A percentile compares a stretch with the other conserved stretches of the same genome.
phyloP scores from a whole-genome alignment of 176 grass and related monocot genomes.

The Musa beccarii region DNA sequence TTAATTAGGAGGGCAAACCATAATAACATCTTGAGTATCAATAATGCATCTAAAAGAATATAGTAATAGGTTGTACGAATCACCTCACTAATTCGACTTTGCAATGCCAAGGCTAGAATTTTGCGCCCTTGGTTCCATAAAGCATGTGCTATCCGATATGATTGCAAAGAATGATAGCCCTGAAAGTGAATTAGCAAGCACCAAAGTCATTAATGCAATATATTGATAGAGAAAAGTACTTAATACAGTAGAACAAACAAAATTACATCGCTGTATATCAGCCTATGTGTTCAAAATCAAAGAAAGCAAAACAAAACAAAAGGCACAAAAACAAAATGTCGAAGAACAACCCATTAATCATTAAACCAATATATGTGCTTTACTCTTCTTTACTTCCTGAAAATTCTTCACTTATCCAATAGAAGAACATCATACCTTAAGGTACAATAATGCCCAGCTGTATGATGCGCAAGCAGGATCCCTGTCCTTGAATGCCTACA shows the following conservation, averaged over 20 bases:
- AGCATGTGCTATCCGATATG: conserved; percentile 84
- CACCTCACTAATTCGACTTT: conserved; percentile 97
- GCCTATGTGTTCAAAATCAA: not conserved
- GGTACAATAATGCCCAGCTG: conserved; percentile 89
- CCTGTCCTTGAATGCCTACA: conserved; percentile 88
- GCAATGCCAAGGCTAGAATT: conserved; percentile 87
- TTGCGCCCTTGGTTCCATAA: conserved; percentile 94
- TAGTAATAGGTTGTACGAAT: conserved; percentile 17
- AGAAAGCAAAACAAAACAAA: not conserved
- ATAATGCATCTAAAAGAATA: not conserved
- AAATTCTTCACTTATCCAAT: not conserved
- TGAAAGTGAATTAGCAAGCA: conserved; percentile 27
- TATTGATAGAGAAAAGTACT: not conserved
- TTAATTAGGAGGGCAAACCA: conserved; percentile 1
- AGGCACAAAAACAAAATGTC: not conserved
- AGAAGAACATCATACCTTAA: conserved; percentile 47
- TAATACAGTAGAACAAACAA: not conserved
- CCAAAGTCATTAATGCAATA: conserved; percentile 9
- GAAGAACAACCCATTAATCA: too few relatives aligned
- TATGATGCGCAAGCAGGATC: conserved; percentile 94
- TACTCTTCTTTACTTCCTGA: too few relatives aligned
- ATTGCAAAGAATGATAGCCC: conserved; percentile 96
- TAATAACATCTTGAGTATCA: conserved; percentile 15
- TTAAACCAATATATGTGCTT: too few relatives aligned
- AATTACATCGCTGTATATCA: not conserved